Evolutionary conservation across 306 rosid species (phyloP).

Genomic region (Vigna reflexopilosa): DNA sequence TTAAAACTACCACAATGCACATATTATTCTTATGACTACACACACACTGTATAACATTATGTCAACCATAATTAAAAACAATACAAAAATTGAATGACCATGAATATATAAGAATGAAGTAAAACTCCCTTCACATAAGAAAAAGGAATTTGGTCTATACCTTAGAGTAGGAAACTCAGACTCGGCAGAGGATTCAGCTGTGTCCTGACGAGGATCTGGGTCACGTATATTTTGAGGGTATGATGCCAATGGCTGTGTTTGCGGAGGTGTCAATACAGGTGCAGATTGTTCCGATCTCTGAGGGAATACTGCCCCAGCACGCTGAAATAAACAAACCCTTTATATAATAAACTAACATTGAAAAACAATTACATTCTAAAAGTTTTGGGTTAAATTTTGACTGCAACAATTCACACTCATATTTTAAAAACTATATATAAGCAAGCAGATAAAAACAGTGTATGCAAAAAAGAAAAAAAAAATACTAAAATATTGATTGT

Average conservation of each 20-base stretch:
- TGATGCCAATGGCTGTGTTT: conserved; percentile 88
- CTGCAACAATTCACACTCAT: conserved; percentile 7
- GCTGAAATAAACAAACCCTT: conserved; percentile 63
- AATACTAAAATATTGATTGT: conserved; percentile 14
- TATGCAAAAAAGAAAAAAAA: conserved; percentile 15
- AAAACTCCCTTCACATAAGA: conserved; percentile 32
- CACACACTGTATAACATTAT: conserved; percentile 19
- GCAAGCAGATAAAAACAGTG: conserved; percentile 28
- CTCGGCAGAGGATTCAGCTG: conserved; percentile 75
- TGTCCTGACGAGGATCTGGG: conserved; percentile 57
- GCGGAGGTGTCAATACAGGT: conserved; percentile 93
- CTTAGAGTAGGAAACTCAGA: conserved; percentile 89
- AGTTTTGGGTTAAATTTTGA: not conserved
- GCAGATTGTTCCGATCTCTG: conserved; percentile 84
- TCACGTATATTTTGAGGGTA: conserved; percentile 76
- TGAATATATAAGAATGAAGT: conserved; percentile 32
- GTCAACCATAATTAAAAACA: conserved; percentile 7
- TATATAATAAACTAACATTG: conserved; percentile 1
- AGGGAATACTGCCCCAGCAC: conserved; percentile 96
- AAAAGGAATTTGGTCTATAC: conserved; percentile 49
- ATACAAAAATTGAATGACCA: conserved; percentile 11
- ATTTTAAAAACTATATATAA: not conserved
- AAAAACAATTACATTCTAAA: conserved; percentile 16
- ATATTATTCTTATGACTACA: not conserved
- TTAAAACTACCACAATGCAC: conserved; percentile 14